Base-by-base conservation (phyloP, 2,329 filamentous ascomycete genomes). In the Fusarium sp. region DNA sequence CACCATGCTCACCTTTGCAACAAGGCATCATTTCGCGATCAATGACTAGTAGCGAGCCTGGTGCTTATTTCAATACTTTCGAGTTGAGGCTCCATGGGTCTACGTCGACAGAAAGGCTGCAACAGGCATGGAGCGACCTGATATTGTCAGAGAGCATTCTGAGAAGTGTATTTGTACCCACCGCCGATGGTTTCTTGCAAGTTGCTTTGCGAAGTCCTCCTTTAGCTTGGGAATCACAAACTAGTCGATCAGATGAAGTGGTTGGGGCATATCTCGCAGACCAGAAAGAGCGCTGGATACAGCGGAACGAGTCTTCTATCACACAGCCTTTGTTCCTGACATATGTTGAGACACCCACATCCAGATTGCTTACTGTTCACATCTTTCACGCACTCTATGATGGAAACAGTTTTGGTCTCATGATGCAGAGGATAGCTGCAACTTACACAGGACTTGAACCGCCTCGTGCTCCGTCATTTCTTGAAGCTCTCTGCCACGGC, bases 351-450 rank as follows among this genome's bases (percentile, higher is more conserved):
- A 77, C 76, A 9, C 90, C 90, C 1, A 67, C 66, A 1, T 70
- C 68, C 3, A 71, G 72, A 9, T 65, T 83, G 0, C 77, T 97
- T 31, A 78, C 83, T 4, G 72, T 97, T 4, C 85, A 91, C 43
- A 89, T 96, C 1, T 97, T 97, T 78, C 94, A 97, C 75, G 93
- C 87, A 0, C 77, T 97, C 0, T 97, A 97, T 71, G 94, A 97
- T 77, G 94, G 93, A 3, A 90, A 87, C 67, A 95, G 93, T 63
- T 85, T 97, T 37, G 83, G 85, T 3, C 76, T 93, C 23, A 83
- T 97, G 37, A 82, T 97, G 20, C 75, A 85, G 5, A 78, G 83
- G 20, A 81, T 96, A 73, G 17, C 73, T 27, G 40, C 48, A 11
- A 43, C 70, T 10, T 77, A 76, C 40, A 15, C 35, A 4, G 51